Percentiles rank a stretch among this genome's conserved stretches.
Evolutionary conservation across 2,329 filamentous ascomycete genomes (phyloP).

Genomic region (Fusarium scirpi): DNA sequence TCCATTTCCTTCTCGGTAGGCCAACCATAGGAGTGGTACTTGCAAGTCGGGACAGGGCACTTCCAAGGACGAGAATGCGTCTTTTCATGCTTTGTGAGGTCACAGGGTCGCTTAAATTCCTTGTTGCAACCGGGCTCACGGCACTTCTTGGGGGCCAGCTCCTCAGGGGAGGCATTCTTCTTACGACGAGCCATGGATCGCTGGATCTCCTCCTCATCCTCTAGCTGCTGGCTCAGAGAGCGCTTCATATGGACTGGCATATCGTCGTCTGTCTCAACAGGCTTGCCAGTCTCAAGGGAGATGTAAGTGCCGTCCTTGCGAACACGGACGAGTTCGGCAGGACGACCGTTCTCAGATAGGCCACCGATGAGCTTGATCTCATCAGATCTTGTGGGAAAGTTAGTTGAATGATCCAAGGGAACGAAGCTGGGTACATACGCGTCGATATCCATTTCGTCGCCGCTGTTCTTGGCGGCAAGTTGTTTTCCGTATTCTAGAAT

Average conservation of each 20-base stretch:
- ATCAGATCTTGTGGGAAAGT: conserved; percentile 60
- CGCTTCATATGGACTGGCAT: conserved; percentile 70
- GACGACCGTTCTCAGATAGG: conserved; percentile 82
- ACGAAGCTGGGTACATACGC: conserved; percentile 61
- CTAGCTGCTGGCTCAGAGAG: conserved; percentile 74
- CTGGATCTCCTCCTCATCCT: conserved; percentile 84
- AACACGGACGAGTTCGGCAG: conserved; percentile 85
- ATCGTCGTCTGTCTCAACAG: conserved; percentile 68
- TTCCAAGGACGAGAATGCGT: conserved; percentile 98
- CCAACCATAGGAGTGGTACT: conserved; percentile 91
- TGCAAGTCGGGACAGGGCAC: conserved; percentile 84
- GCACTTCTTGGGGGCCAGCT: conserved; percentile 84
- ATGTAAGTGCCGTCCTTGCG: conserved; percentile 84
- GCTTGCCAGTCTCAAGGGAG: conserved; percentile 78
- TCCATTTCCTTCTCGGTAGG: conserved; percentile 98
- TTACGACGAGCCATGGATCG: conserved; percentile 96
- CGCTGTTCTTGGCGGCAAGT: conserved; percentile 77
- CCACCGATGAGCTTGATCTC: conserved; percentile 86
- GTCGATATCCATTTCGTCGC: conserved; percentile 69
- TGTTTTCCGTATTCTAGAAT: conserved; percentile 90
- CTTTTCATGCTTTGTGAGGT: conserved; percentile 98
- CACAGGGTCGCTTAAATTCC: conserved; percentile 96
- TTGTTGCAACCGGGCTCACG: conserved; percentile 82
- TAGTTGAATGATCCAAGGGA: conserved; percentile 47
- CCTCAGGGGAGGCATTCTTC: conserved; percentile 89